Evolutionary conservation across 768 basidiomycete genomes (phyloP), one percentile per base, ranked within the genome.

Genomic region (Naematelia aurantialba): DNA sequence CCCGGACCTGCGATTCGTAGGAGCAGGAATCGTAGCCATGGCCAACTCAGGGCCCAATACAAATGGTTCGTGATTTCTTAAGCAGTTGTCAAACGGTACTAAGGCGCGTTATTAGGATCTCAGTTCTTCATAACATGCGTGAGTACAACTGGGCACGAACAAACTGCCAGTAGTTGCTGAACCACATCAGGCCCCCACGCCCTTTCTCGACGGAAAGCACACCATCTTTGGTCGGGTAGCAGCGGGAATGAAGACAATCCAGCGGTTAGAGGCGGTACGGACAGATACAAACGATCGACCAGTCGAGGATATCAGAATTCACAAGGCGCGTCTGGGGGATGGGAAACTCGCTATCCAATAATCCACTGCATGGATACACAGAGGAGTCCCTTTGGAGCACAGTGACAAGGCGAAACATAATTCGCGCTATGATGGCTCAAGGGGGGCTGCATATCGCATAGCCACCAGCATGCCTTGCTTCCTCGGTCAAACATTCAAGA

Each of bases 1-100:
- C 67, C 87, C 89, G 1, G 92, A 96, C 13, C 78, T 97, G 66
- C 82, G 92, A 49, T 97, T 97, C 80, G 92, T 91, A 1, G 94
- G 94, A 17, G 92, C 93, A 45, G 94, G 94, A 1, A 92, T 97
- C 58, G 84, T 98, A 24, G 68, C 73, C 19, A 80, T 80, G 78
- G 80, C 80, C 17, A 79, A 80, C 60, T 72, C 68, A 26, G 78
- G 78, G 5, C 79, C 80, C 1, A 79, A 80, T 61, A 79, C 79
- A 13, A 80, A 80, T 68, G 79, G 79, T 65, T 52, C 59, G 69
- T 68, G 13, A 21, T 45, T n/a, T 11, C n/a, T n/a, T n/a, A n/a
- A n/a, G 12, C 12, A 49, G 47, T 49, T 24, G n/a, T 11, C 39
- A 44, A 44, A n/a, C 39, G n/a, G 45, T 46, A 14, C 45, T 56